These are phyloP conservation scores for Colletotrichum costaricense DNA, from an alignment of 2,329 filamentous ascomycete species.

Conservation along the genomic window DNA sequence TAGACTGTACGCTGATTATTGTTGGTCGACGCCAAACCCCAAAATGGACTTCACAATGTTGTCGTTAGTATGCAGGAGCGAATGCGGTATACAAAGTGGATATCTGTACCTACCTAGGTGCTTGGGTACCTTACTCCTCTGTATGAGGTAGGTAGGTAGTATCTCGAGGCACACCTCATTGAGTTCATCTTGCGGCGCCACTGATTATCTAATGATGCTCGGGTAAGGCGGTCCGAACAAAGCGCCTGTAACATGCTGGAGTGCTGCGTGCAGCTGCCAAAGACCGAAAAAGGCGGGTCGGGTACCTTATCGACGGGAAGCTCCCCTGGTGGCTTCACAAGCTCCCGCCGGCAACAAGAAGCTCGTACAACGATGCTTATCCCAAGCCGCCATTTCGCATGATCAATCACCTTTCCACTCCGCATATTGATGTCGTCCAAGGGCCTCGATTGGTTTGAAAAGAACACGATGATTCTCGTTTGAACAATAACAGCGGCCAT, in stretches of 20 bases:
- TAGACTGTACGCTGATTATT: background rate
- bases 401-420: background rate
- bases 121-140: background rate
- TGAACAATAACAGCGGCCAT: slow-evolving; percentile 28
- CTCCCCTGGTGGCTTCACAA: slow-evolving; percentile 2
- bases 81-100: background rate
- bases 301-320: background rate
- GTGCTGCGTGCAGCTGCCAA: background rate
- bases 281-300: background rate
- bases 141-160: background rate
- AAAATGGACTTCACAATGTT: background rate
- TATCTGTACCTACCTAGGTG: background rate
- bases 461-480: slow-evolving; percentile 13
- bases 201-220: background rate
- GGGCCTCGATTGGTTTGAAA: background rate
- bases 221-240: background rate
- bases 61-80: background rate
- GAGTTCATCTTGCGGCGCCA: too few species aligned
- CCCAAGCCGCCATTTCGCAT: background rate
- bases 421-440: background rate
- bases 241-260: background rate
- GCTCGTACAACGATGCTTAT: background rate
- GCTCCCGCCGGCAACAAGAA: slow-evolving; percentile 1
- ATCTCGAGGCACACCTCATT: too few species aligned
- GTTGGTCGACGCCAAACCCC: background rate